Evolutionary conservation across 2,329 filamentous ascomycete species (phyloP).

Genomic region (Colletotrichum shisoi): DNA sequence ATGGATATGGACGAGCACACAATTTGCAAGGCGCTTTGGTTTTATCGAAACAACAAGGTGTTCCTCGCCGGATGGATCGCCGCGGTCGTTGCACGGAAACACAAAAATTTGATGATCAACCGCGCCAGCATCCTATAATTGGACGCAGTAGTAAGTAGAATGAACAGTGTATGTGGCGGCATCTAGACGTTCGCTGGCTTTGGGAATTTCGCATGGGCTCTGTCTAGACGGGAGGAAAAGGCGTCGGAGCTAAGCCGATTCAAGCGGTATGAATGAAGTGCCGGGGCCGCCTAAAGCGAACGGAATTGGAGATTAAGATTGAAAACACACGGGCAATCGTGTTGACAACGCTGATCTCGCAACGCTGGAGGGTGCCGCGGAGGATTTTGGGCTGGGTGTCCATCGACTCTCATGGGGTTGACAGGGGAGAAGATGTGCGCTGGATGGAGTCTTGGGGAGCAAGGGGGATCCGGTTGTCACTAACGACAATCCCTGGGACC

Average conservation of each 20-base stretch:
- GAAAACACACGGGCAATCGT: conserved; percentile 30
- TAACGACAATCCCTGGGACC: not conserved
- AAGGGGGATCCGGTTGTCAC: not conserved
- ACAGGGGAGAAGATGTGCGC: not conserved
- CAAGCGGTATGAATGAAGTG: conserved; percentile 28
- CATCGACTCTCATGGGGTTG: conserved; percentile 2
- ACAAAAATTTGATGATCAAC: not conserved
- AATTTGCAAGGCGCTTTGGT: conserved; percentile 6
- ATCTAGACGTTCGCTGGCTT: not conserved
- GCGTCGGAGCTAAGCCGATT: conserved; percentile 27
- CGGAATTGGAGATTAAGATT: conserved; percentile 34
- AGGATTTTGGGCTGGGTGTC: conserved; percentile 26
- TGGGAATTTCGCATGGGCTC: not conserved
- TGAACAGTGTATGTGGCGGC: conserved; percentile 2
- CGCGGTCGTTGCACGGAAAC: conserved; percentile 1
- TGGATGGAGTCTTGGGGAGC: conserved; percentile 3
- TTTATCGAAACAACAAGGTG: conserved; percentile 20
- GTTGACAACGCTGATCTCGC: conserved; percentile 37
- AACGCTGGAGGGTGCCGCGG: conserved; percentile 30
- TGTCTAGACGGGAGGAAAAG: not conserved
- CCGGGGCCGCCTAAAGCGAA: conserved; percentile 21
- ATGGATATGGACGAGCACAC: conserved; percentile 16
- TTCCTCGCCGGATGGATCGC: conserved; percentile 9
- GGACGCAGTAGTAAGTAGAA: too few species aligned
- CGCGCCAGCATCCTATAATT: not conserved